Evolutionary conservation across 345 rosid genomes (phyloP).

Genomic region (Barbarea vulgaris): DNA sequence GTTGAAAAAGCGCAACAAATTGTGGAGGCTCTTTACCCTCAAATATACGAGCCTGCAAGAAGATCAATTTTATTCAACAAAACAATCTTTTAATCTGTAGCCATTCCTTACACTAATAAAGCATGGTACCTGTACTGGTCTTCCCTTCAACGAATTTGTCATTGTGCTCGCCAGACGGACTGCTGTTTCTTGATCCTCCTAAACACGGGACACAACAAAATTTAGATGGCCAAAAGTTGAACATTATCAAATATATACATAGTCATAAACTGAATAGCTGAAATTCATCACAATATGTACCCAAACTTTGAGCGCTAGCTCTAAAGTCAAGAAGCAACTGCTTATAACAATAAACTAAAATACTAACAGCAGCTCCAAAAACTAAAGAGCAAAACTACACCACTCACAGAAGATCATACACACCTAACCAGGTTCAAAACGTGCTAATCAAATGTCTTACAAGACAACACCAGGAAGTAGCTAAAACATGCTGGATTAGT

Average conservation of each 20-base stretch:
- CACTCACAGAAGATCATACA: background rate
- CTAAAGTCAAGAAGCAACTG: background rate
- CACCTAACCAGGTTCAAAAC: background rate
- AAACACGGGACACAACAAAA: constrained; percentile 29
- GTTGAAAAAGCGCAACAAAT: constrained; percentile 87
- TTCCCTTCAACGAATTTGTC: constrained; percentile 86
- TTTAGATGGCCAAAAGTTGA: constrained; percentile 7
- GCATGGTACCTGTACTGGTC: constrained; percentile 83
- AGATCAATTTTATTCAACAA: constrained; percentile 29
- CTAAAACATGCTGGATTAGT: constrained; percentile 8
- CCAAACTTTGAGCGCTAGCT: constrained; percentile 16
- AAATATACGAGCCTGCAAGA: constrained; percentile 74
- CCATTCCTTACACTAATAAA: constrained; percentile 14
- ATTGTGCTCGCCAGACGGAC: constrained; percentile 68
- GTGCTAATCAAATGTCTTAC: background rate
- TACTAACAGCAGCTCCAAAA: constrained; percentile 7
- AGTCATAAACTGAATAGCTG: background rate
- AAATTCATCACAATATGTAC: constrained; percentile 8
- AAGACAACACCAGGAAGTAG: constrained; percentile 4
- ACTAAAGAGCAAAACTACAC: background rate
- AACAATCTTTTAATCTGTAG: constrained; percentile 3
- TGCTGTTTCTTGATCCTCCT: constrained; percentile 93
- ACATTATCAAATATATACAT: constrained; percentile 17
- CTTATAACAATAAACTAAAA: background rate
- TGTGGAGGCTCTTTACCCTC: constrained; percentile 98